Percentiles rank a stretch among this genome's conserved stretches.
phyloP scores from a whole-genome alignment of 208 protist genomes.

The Willaertia magna region DNA sequence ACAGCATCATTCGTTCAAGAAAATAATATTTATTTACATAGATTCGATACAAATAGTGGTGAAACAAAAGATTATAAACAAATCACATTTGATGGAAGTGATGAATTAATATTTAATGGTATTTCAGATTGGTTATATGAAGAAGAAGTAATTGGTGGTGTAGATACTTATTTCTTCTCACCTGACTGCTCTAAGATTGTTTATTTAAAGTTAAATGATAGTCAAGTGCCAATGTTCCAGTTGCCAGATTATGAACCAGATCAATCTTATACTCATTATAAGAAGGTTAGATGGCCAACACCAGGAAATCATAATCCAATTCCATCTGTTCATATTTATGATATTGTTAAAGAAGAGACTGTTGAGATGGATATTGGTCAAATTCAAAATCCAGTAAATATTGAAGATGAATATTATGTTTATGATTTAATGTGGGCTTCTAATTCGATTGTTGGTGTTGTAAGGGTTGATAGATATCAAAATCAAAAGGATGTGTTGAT shows the following conservation, averaged over 20 bases:
- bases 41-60: background rate
- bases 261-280: background rate
- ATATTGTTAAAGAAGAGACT: background rate
- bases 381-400: background rate
- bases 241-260: background rate
- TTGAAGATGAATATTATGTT: background rate
- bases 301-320: constrained; percentile 9
- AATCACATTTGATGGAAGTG: background rate
- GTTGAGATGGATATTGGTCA: background rate
- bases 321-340: background rate
- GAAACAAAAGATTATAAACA: background rate
- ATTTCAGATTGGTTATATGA: constrained; percentile 15
- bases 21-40: background rate
- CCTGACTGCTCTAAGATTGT: background rate
- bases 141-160: constrained; percentile 6
- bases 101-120: constrained; percentile 7
- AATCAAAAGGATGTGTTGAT: constrained; percentile 7
- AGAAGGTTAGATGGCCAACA: background rate
- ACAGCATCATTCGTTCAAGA: background rate
- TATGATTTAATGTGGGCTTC: background rate
- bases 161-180: background rate
- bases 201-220: constrained; percentile 3
- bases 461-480: background rate
- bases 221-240: background rate
- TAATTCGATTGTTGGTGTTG: background rate